Conservation (phyloP, 768 basidiomycete species). For the Trametes maxima region DNA sequence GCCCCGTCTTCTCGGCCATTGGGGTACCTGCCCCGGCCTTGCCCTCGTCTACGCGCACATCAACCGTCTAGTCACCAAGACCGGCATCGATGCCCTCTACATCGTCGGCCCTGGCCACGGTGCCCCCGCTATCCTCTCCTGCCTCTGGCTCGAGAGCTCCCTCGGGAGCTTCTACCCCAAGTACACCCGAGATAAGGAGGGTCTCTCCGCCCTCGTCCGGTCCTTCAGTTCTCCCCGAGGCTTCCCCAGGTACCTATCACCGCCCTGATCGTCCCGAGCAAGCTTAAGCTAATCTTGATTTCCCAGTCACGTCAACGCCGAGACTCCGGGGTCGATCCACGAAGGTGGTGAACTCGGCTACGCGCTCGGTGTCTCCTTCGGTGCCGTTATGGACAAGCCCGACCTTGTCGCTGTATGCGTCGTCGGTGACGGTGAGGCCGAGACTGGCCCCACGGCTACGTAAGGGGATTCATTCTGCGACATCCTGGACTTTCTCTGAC, state of each 20-base stretch:
- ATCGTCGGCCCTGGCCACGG: conserved; percentile 89
- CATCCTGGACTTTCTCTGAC: background rate
- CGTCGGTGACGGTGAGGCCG: conserved; percentile 88
- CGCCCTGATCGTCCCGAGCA: background rate
- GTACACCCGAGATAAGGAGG: conserved; percentile 56
- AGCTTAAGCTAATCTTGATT: background rate
- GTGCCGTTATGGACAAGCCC: conserved; percentile 90
- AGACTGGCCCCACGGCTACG: conserved; percentile 76
- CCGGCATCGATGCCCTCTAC: conserved; percentile 64
- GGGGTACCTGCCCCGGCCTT: conserved; percentile 84
- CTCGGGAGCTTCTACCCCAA: conserved; percentile 58
- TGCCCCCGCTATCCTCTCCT: conserved; percentile 84
- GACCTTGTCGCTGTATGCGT: conserved; percentile 80
- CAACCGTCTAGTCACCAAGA: conserved; percentile 54
- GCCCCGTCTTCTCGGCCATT: conserved; percentile 77
- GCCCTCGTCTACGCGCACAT: conserved; percentile 60
- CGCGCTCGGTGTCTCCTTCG: conserved; percentile 82
- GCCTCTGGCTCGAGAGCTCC: conserved; percentile 84
- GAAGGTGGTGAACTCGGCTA: conserved; percentile 93
- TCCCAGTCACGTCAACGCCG: conserved; percentile 70
- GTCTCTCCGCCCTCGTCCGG: conserved; percentile 68
- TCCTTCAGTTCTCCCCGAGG: conserved; percentile 83
- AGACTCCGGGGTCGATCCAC: conserved; percentile 89
- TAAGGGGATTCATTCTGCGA: conserved; percentile 20
- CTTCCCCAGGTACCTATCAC: conserved; percentile 63